Base-by-base conservation (phyloP, 805 yeast species). In the Yueomyces sp. region DNA sequence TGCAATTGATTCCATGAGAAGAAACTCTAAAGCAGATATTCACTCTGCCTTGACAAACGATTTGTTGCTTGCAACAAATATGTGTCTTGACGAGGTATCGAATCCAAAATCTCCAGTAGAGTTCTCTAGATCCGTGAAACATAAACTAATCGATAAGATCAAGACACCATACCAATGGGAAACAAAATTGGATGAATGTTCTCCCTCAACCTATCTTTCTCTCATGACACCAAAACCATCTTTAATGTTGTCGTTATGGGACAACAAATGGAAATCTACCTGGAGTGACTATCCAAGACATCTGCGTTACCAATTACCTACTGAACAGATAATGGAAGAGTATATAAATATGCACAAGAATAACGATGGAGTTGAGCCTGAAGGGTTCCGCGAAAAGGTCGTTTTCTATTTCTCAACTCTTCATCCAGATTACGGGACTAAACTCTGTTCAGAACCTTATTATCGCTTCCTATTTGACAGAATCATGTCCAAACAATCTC, bases 11-110 rank as follows among this genome's bases (percentile, higher is more conserved):
- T 68, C 85, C 48, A 66, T 87, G 60, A 75, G 81, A 54, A 68
- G 72, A 47, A 85, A 86, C 42, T 58, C 72, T 27, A 56, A 66
- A 36, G 69, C 76, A 46, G 71, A 80, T 47, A 76, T 86, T 52
- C 70, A 72, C 44, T 67, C 76, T 41, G 83, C 90, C 36, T 66
- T 92, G 46, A 75, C 74, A 51, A 73, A 76, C 52, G 97, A 92
- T 63, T 69, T 84, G 59, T 68, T 70, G 45, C 65, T 87, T 27
- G 95, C 96, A 30, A 74, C 85, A 45, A 79, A 85, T 62, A 74
- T 87, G 73, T 73, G 79, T 73, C 28, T 39, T 2, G 41, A 28
- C 26, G 26, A 32, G 4, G 58, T 64, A 27, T 68, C 71, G 44
- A 71, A 77, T 28, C 47, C 41, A 34, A 47, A 40, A 26, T 48